Conservation (phyloP, 2,329 filamentous ascomycete species). For the Trichoderma endophyticum region DNA sequence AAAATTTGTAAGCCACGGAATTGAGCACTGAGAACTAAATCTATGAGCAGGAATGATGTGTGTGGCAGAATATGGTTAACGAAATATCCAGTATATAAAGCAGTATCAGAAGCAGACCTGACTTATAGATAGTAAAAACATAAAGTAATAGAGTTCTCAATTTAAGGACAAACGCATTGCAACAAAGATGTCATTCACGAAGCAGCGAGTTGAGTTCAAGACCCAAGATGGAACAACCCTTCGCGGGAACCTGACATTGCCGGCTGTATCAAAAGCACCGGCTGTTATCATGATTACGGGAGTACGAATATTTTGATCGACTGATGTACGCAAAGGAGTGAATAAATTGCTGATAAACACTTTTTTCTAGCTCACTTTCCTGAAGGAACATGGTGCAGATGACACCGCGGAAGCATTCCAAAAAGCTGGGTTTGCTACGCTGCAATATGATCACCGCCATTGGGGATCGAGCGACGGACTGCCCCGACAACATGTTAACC, state of each 20-base stretch:
- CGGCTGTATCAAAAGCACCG: background rate
- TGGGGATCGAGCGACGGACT: background rate
- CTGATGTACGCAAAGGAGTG: background rate
- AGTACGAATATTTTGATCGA: background rate
- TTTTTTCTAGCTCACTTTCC: background rate
- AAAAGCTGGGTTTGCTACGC: background rate
- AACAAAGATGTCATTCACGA: background rate
- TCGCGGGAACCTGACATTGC: background rate
- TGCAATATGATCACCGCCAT: background rate
- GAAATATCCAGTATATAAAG: background rate
- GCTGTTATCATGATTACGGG: background rate
- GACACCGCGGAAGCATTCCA: background rate
- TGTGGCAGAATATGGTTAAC: background rate
- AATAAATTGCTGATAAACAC: background rate
- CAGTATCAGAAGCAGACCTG: background rate
- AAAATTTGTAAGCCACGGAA: background rate
- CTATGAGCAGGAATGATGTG: background rate
- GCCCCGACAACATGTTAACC: background rate
- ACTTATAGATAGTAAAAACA: background rate
- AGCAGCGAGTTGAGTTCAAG: background rate
- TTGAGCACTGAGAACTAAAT: background rate
- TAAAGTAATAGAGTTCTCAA: background rate
- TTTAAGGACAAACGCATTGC: background rate
- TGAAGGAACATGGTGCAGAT: background rate
- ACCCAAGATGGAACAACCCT: background rate